Base-by-base conservation (phyloP, 2,329 filamentous ascomycete species). In the Emergomyces orientalis region DNA sequence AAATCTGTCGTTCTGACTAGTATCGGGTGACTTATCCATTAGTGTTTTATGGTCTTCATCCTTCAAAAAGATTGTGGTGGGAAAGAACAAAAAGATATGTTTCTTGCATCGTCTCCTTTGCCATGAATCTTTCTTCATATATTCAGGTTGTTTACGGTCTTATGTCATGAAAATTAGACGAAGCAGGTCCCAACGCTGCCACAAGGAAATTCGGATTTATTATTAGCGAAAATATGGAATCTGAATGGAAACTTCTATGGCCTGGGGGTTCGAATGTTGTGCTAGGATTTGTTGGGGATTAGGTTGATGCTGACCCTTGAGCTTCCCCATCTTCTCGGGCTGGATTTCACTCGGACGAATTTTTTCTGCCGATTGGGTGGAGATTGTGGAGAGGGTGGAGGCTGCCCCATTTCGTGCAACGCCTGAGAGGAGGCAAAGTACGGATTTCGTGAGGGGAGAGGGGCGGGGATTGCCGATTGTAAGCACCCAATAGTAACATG, bases 401-500 rank as follows among this genome's bases (percentile, higher is more conserved):
- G n/a, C 2, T 8, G 34, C 9, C 43, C 19, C 19, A 45, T 45
- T 22, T n/a, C 19, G 43, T 45, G 43, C 32, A 30, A 34, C 22
- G 30, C 55, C 51, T 54, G 51, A 14, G 27, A 56, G 37, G 22
- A 22, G 37, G n/a, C 34, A 7, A 43, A 57, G 55, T 57, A 34
- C 22, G 55, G 37, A 43, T 17, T 57, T 32, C 7, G 34, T 9
- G 55, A 19, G 22, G 34, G 37, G 22, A 14, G 37, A 17, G 39
- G 6, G 56, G 56, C 56, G 37, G 55, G n/a, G 37, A 27, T 43
- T 59, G 56, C 56, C 39, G 56, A 45, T 14, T 45, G 17, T 59
- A 59, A 59, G 56, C 56, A 59, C 14, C 37, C 39, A 59, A 43
- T 57, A 57, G 34, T 17, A 37, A 11, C 13, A 30, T 22, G 32